phyloP scores from a whole-genome alignment of 129 eudicot species.

The Ambrosia trifida region DNA sequence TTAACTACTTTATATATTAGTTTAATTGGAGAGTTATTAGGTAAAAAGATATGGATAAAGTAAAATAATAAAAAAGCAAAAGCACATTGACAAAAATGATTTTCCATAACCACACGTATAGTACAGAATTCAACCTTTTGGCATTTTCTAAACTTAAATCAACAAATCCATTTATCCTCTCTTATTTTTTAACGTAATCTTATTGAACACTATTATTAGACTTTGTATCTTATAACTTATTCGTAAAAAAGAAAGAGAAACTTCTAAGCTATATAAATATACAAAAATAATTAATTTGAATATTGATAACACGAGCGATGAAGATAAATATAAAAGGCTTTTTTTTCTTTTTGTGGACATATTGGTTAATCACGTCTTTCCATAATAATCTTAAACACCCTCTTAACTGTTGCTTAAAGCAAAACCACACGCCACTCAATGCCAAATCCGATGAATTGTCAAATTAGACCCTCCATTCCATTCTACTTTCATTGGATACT shows the following conservation, averaged over 20 bases:
- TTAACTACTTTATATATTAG: background rate
- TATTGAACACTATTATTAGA: background rate
- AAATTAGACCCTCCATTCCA: background rate
- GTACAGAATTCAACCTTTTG: background rate
- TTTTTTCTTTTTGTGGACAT: no score
- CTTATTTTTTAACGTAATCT: background rate
- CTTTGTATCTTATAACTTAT: no score
- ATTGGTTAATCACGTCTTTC: background rate
- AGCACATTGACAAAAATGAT: background rate
- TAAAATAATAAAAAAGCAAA: slow-evolving; percentile 7
- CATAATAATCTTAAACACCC: background rate
- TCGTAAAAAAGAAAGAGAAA: no score
- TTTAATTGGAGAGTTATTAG: background rate
- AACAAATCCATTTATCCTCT: background rate
- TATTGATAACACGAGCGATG: no score
- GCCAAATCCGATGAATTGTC: background rate
- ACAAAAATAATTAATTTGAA: no score
- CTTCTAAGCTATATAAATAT: no score
- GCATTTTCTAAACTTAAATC: background rate
- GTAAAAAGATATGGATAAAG: background rate
- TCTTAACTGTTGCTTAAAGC: slow-evolving; percentile 18
- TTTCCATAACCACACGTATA: slow-evolving; percentile 13
- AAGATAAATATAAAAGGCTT: no score
- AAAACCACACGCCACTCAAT: slow-evolving; percentile 3
- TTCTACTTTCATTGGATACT: no score